Base-by-base conservation (phyloP, 208 protist species). In the Leishmania gerbilli region DNA sequence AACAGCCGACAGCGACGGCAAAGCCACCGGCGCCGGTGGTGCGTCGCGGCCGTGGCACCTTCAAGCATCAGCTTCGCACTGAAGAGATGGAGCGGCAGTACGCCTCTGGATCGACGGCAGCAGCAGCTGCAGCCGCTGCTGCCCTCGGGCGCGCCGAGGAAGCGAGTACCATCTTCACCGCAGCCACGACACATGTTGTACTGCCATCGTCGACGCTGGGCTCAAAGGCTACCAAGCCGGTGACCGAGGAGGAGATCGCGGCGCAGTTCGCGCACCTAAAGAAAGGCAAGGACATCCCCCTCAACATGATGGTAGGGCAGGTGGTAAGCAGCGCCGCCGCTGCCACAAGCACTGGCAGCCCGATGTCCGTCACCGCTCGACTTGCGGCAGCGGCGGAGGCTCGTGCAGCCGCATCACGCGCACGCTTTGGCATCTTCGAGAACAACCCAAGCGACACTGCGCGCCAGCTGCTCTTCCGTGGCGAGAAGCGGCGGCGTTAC, bases 401-500 rank as follows among this genome's bases (percentile, higher is more conserved):
- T 24, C 79, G 77, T 8, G 58, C 77, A 65, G 81, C 79, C 45
- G 77, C 69, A 24, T 64, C 77, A 17, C 83, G 79, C 45, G 77
- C 79, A 53, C 65, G 91, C 76, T 86, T 93, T 83, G 81, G 86
- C 47, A 47, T 83, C 53, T 83, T 79, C 67, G 71, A 83, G n/a
- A 74, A 74, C 67, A 82, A 80, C 76, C 82, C 84, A 31, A 88
- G 85, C 45, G 93, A 94, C 84, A 97, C 91, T 7, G 87, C 93
- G 0, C 91, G 90, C 7, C 91, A 94, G 82, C 84, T 95, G 27
- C 87, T 97, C 72, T 97, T 95, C 81, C 88, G 92, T 55, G 89
- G 91, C 31, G 94, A 97, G 79, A 93, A 94, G 88, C 90, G 92
- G 56, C 91, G 91, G 21, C 94, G 94, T 34, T 96, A 96, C 82